phyloP scores from a whole-genome alignment of 2,329 filamentous ascomycete genomes.

The Aspergillus pseudoglaucus region DNA sequence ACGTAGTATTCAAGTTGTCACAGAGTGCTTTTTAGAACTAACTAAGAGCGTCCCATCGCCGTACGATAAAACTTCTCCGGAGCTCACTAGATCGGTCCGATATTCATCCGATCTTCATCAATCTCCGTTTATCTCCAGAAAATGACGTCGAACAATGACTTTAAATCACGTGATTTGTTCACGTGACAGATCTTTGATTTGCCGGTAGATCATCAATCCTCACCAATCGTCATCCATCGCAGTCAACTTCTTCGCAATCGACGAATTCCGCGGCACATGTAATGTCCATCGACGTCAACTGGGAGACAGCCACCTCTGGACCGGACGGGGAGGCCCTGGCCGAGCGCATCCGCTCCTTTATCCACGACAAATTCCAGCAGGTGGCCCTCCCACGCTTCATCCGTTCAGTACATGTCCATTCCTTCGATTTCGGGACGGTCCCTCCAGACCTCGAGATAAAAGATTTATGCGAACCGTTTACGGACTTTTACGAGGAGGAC shows the following conservation, averaged over 20 bases:
- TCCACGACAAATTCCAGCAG: constrained; percentile 92
- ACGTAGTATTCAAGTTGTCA: no score
- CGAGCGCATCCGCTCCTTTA: constrained; percentile 80
- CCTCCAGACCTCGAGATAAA: constrained; percentile 85
- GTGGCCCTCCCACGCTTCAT: constrained; percentile 91
- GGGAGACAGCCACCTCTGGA: constrained; percentile 84
- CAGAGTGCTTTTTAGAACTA: no score
- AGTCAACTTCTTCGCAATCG: neutral
- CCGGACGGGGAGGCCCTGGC: constrained; percentile 80
- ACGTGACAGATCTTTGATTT: no score
- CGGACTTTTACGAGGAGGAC: constrained; percentile 88
- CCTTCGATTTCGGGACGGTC: constrained; percentile 83
- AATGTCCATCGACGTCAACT: constrained; percentile 98
- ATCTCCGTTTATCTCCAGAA: no score
- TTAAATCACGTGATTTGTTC: no score
- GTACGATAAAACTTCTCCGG: no score
- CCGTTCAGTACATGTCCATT: constrained; percentile 87
- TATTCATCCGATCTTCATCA: no score
- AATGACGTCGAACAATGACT: no score
- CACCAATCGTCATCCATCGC: neutral
- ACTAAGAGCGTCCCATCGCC: no score
- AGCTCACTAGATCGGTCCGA: no score
- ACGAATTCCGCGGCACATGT: constrained; percentile 18
- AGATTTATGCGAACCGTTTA: constrained; percentile 90
- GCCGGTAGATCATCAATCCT: neutral